Base-by-base conservation (phyloP, 208 protist genomes). In the Zelonia costaricensis region DNA sequence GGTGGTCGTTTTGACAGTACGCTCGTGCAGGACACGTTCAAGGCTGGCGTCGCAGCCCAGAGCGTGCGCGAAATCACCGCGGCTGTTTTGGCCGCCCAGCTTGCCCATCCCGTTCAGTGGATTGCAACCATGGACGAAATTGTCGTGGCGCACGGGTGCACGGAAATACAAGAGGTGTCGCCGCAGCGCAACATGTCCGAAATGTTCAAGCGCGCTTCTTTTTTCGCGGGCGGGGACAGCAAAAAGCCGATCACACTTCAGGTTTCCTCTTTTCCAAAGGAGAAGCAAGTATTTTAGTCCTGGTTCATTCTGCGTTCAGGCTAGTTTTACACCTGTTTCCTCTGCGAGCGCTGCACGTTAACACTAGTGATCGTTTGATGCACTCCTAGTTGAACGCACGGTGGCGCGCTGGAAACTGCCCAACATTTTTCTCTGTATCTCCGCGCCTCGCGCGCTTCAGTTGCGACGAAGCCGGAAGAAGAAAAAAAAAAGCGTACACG, bases 61-160 rank as follows among this genome's bases (percentile, higher is more conserved):
- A 90, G 73, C 39, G 84, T 87, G 22, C 53, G 77, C n/a, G 82
- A 90, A 7, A 86, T 94, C 48, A 86, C 80, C 45, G 83, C 87
- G 16, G 66, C 80, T 3, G 71, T 94, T 1, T 68, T 96, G 12
- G 83, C 91, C 2, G 83, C 82, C 2, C 91, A 96, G 46, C 39
- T 92, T 44, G 66, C 87, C 0, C 83, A 94, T 60, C 74, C 87
- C 10, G 91, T 96, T 38, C 69, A 86, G 69, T 96, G 91, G 91
- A 87, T 82, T 33, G 78, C 84, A 31, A 6, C 75, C 10, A 96
- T 96, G 91, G 76, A 92, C 23, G 48, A 72, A 28, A 72, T 93
- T 12, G 80, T 96, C 0, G 30, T 83, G 15, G 18, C 62, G 13
- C 47, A 70, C 16, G 59, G 65, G 9, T 78, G 79, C 43, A 42